Conservation (phyloP, 306 rosid species). For the Hippophae tibetana region DNA sequence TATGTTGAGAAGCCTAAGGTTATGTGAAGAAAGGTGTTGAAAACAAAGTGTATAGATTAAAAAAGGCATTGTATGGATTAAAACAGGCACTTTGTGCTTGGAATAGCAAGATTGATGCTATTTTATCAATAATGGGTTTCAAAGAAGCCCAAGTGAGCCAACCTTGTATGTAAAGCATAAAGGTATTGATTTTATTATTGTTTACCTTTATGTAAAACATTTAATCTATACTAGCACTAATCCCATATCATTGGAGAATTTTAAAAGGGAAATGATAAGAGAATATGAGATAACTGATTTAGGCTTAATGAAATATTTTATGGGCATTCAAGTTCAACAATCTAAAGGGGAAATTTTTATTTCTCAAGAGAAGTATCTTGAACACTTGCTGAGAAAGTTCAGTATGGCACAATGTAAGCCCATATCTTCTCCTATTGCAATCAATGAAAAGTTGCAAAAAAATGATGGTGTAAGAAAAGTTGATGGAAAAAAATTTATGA, state of each 20-base stretch:
- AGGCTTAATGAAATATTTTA: neutral
- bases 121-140: neutral
- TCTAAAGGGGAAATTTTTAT: neutral
- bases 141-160: neutral
- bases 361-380: constrained; percentile 4
- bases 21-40: too few species aligned
- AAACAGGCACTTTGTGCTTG: too few species aligned
- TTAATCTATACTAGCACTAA: neutral
- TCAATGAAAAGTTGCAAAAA: neutral
- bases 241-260: neutral
- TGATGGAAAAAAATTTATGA: neutral
- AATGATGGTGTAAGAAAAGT: neutral
- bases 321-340: constrained; percentile 6
- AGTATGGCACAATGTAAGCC: neutral
- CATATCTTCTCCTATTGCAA: neutral
- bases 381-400: neutral
- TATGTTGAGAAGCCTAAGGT: too few species aligned
- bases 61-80: too few species aligned
- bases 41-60: too few species aligned
- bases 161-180: neutral
- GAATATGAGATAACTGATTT: neutral
- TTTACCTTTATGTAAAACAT: too few species aligned
- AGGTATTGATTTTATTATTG: neutral
- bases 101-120: too few species aligned
- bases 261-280: too few species aligned